Conservation (phyloP, 495 filamentous ascomycete species). For the Pyrenula massariospora region DNA sequence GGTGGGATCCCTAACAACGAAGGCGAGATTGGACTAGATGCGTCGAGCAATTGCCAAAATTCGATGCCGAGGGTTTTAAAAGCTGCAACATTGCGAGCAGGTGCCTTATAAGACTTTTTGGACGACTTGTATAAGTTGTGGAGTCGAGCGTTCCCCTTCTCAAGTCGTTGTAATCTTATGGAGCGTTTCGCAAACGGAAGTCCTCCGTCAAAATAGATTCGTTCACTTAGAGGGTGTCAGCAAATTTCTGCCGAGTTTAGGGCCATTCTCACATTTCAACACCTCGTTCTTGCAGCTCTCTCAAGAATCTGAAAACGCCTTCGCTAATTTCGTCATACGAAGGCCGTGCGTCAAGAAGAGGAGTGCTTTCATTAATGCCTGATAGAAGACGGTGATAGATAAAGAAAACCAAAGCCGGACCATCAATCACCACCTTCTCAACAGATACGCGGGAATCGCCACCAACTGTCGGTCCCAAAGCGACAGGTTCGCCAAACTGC, state of each 20-base stretch:
- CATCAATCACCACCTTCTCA: constrained; percentile 55
- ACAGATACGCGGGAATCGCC: constrained; percentile 4
- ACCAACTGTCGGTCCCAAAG: constrained; percentile 18
- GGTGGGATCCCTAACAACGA: constrained; percentile 28
- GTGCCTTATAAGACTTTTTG: background rate
- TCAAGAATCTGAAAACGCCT: constrained; percentile 49
- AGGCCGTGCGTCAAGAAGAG: constrained; percentile 41
- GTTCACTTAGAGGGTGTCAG: background rate
- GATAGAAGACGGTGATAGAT: constrained; percentile 44
- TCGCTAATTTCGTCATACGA: constrained; percentile 48
- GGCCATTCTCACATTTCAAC: constrained; percentile 45
- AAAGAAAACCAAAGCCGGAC: constrained; percentile 63
- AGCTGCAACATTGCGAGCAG: background rate
- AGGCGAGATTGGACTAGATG: constrained; percentile 3
- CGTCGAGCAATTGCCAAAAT: background rate
- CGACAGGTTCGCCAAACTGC: constrained; percentile 38
- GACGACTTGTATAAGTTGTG: constrained; percentile 16
- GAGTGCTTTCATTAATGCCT: constrained; percentile 16
- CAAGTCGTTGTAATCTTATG: constrained; percentile 40
- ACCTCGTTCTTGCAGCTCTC: constrained; percentile 33
- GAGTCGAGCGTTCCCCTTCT: constrained; percentile 27
- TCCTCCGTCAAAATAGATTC: constrained; percentile 69
- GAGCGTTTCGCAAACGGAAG: constrained; percentile 48
- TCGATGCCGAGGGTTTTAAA: background rate
- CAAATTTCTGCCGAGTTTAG: background rate